A percentile compares a stretch with the other conserved stretches of the same genome.
phyloP scores from a whole-genome alignment of 164 flowering plant genomes.

The Annona cherimola region DNA sequence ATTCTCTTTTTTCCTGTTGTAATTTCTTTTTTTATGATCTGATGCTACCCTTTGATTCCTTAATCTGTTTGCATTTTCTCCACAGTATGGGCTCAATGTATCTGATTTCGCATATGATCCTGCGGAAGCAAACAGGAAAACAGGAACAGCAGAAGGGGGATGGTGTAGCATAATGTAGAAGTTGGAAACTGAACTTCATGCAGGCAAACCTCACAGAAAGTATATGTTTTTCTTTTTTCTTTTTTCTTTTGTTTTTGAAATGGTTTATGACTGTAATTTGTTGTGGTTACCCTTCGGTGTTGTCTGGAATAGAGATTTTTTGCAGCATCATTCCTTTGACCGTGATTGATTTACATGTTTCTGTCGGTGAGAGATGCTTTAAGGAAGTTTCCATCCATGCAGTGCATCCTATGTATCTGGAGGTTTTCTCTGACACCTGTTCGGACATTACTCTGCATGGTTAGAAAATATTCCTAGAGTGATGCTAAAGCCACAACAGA shows the following conservation, averaged over 20 bases:
- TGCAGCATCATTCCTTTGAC: neutral
- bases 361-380: neutral
- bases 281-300: neutral
- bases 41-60: neutral
- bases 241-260: neutral
- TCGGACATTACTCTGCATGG: too few relatives aligned
- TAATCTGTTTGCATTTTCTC: neutral
- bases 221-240: neutral
- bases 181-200: neutral
- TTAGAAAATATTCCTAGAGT: too few relatives aligned
- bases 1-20: neutral
- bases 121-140: slow-evolving; percentile 52
- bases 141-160: slow-evolving; percentile 48
- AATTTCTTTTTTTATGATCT: neutral
- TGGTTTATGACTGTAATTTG: neutral
- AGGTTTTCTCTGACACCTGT: too few relatives aligned
- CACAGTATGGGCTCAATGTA: slow-evolving; percentile 80
- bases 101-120: slow-evolving; percentile 88
- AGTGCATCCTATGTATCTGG: too few relatives aligned
- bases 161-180: slow-evolving; percentile 70
- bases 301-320: neutral
- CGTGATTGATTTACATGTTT: neutral
- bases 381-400: too few relatives aligned
- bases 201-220: neutral
- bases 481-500: too few relatives aligned